phyloP scores from a whole-genome alignment of 495 filamentous ascomycete species.

The Daldinia concentrica region DNA sequence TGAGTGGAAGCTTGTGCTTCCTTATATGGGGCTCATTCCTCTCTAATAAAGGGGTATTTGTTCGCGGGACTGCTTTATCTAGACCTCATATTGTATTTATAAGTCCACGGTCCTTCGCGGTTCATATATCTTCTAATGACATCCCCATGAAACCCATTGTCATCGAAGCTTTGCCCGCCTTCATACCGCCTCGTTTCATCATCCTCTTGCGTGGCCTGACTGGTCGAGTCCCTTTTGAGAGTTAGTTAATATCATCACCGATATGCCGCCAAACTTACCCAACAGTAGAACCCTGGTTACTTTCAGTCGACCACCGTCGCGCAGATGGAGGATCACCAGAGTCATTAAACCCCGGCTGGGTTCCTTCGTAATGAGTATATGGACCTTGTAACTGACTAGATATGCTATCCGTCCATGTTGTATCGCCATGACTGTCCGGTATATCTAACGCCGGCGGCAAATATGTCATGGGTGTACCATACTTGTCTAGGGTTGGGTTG shows the following conservation, averaged over 20 bases:
- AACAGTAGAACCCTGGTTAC: conserved; percentile 3
- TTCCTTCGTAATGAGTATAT: background rate
- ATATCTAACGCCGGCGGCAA: background rate
- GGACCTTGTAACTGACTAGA: background rate
- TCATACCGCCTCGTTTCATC: background rate
- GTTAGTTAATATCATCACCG: conserved; percentile 4
- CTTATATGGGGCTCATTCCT: background rate
- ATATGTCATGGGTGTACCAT: background rate
- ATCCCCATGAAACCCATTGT: background rate
- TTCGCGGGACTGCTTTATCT: background rate
- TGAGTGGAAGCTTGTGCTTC: background rate
- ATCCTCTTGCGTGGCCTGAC: background rate
- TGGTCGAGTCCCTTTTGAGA: background rate
- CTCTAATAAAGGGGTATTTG: background rate
- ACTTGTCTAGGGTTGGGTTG: background rate
- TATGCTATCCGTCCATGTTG: no score
- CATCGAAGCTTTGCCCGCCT: background rate
- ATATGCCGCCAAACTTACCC: conserved; percentile 2
- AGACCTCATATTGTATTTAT: background rate
- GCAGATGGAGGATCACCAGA: background rate
- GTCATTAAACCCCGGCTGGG: background rate
- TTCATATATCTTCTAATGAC: background rate
- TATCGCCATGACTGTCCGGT: background rate
- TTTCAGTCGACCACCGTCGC: conserved; percentile 5
- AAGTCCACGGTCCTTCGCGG: background rate